Conservation (phyloP, 345 rosid species). For the Melastoma malabathricum region DNA sequence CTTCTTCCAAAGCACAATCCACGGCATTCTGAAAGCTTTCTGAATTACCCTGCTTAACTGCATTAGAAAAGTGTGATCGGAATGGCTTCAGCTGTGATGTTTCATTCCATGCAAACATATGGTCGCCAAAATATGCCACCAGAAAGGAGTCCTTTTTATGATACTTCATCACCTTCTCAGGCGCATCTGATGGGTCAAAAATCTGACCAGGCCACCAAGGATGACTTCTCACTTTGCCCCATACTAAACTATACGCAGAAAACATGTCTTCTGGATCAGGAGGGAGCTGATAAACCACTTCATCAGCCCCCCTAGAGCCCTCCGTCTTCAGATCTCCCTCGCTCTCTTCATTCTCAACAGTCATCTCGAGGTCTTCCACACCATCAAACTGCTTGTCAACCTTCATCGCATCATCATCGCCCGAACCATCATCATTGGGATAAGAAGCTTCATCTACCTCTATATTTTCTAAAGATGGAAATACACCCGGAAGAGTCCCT, state of each 20-base stretch:
- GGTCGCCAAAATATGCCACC: conserved; percentile 68
- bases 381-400: conserved; percentile 21
- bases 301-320: conserved; percentile 13
- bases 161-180: conserved; percentile 48
- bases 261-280: conserved; percentile 31
- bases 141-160: conserved; percentile 47
- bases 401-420: conserved; percentile 25
- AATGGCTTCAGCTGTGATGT: conserved; percentile 46
- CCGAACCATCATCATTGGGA: conserved; percentile 17
- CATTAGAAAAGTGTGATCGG: conserved; percentile 34
- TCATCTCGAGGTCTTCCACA: conserved; percentile 1
- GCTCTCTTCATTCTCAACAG: conserved; percentile 12
- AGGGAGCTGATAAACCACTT: conserved; percentile 28
- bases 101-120: conserved; percentile 70
- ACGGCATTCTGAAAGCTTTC: conserved; percentile 54
- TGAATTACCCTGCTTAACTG: conserved; percentile 43
- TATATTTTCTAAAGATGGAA: conserved; percentile 1
- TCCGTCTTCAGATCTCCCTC: conserved; percentile 9
- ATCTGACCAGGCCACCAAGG: conserved; percentile 92
- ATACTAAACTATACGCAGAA: conserved; percentile 43
- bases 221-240: conserved; percentile 75
- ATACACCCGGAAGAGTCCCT: not conserved
- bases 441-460: conserved; percentile 13
- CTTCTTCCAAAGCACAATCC: conserved; percentile 52
- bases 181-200: conserved; percentile 50